Evolutionary conservation across 2,329 filamentous ascomycete species (phyloP).

Genomic region (Fusarium odoratissimum): DNA sequence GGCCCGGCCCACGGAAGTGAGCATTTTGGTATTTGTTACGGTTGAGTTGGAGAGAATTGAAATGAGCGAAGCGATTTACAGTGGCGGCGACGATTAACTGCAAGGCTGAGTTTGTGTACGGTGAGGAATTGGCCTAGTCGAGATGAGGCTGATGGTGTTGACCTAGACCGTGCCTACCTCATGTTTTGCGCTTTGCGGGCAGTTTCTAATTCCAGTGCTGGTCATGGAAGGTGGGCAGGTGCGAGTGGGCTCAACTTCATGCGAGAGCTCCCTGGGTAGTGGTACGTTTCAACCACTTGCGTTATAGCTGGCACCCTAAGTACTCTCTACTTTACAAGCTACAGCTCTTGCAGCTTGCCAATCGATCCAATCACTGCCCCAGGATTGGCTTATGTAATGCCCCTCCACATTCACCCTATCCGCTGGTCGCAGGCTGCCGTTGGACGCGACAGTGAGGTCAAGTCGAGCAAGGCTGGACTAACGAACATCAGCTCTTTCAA

Average conservation of each 20-base stretch:
- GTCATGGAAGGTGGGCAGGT: conserved; percentile 11
- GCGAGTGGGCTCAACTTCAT: conserved; percentile 18
- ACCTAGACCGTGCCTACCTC: conserved; percentile 11
- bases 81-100: background rate
- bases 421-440: conserved; percentile 50
- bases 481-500: conserved; percentile 25
- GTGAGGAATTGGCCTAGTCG: conserved; percentile 15
- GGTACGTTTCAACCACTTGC: conserved; percentile 3
- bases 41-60: background rate
- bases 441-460: conserved; percentile 50
- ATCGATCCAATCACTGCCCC: conserved; percentile 47
- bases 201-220: conserved; percentile 26
- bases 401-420: conserved; percentile 17
- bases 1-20: conserved; percentile 55
- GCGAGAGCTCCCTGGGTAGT: conserved; percentile 22
- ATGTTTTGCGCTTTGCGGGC: conserved; percentile 27
- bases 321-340: conserved; percentile 22
- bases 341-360: conserved; percentile 30
- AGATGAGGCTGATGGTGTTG: conserved; percentile 33
- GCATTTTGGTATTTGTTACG: conserved; percentile 48
- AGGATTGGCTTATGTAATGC: conserved; percentile 47
- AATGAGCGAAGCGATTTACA: background rate
- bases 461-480: conserved; percentile 31
- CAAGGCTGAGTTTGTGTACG: conserved; percentile 23
- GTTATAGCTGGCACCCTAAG: background rate